Evolutionary conservation across 805 yeast species (phyloP).

Genomic region (Tetrapisispora taiwanensis): DNA sequence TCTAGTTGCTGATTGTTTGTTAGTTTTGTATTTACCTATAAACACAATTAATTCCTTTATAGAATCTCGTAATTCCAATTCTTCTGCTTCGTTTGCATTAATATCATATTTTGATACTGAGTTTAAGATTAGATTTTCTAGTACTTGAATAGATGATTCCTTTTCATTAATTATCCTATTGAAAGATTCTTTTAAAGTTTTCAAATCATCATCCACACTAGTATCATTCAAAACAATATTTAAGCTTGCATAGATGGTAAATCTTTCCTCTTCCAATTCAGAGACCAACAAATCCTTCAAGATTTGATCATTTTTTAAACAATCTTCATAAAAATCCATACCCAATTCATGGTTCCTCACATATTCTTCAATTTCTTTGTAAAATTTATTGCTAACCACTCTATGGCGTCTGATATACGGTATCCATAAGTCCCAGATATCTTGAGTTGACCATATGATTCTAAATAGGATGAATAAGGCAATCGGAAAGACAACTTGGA

Average conservation of each 20-base stretch:
- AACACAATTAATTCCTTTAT: background rate
- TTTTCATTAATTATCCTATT: background rate
- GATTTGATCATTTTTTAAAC: background rate
- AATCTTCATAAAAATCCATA: background rate
- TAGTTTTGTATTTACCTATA: background rate
- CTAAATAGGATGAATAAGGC: constrained; percentile 3
- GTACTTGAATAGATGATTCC: background rate
- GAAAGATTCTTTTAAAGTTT: background rate
- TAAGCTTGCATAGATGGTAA: background rate
- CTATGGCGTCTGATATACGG: constrained; percentile 8
- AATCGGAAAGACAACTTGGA: background rate
- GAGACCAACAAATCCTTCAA: background rate
- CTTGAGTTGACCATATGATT: constrained; percentile 16
- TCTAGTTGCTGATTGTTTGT: background rate
- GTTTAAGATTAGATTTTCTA: background rate
- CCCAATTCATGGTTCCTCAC: background rate
- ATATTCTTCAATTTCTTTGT: background rate
- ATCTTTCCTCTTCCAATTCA: constrained; percentile 1
- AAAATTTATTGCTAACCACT: background rate
- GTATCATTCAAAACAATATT: background rate
- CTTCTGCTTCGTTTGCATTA: background rate
- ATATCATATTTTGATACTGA: background rate
- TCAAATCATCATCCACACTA: background rate
- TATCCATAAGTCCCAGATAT: constrained; percentile 23
- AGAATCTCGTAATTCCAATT: background rate